phyloP scores from a whole-genome alignment of 2,329 filamentous ascomycete genomes.

The Sclerotinia nivalis region DNA sequence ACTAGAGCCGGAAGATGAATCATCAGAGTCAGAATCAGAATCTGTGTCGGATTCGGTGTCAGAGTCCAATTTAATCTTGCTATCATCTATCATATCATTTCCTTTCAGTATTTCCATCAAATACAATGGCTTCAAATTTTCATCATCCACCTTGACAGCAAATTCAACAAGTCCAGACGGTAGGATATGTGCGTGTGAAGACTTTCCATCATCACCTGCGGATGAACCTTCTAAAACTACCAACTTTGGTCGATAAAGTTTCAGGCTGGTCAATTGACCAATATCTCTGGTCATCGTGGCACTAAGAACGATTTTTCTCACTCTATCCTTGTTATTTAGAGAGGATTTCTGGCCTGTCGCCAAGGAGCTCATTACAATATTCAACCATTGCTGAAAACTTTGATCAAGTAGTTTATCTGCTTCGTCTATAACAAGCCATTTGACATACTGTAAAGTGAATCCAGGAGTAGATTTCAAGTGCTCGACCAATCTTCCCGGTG shows the following conservation, averaged over 20 bases:
- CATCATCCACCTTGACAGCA: constrained; percentile 67
- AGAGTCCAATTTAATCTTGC: constrained; percentile 41
- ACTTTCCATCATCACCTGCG: constrained; percentile 38
- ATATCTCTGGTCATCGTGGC: constrained; percentile 90
- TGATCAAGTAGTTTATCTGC: constrained; percentile 90
- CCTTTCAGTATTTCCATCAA: constrained; percentile 73
- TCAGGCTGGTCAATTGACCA: constrained; percentile 73
- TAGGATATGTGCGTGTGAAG: constrained; percentile 55
- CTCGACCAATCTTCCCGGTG: constrained; percentile 87
- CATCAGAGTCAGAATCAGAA: constrained; percentile 26
- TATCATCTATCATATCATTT: constrained; percentile 48
- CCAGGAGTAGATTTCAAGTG: constrained; percentile 82
- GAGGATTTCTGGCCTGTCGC: background rate
- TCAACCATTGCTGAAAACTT: constrained; percentile 89
- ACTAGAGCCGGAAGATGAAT: constrained; percentile 25
- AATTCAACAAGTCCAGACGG: constrained; percentile 65
- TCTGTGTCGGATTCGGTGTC: constrained; percentile 30
- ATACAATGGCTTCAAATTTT: constrained; percentile 76
- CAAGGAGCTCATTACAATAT: constrained; percentile 66
- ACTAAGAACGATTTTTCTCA: constrained; percentile 83
- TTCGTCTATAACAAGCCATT: constrained; percentile 92
- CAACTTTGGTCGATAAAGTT: constrained; percentile 70
- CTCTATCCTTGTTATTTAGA: constrained; percentile 30
- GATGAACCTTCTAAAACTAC: constrained; percentile 65
- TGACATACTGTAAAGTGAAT: constrained; percentile 74